Evolutionary conservation across 1,139 yeast species (phyloP), one percentile per base, ranked within the genome.

Genomic region (Suhomyces bolitotheri): DNA sequence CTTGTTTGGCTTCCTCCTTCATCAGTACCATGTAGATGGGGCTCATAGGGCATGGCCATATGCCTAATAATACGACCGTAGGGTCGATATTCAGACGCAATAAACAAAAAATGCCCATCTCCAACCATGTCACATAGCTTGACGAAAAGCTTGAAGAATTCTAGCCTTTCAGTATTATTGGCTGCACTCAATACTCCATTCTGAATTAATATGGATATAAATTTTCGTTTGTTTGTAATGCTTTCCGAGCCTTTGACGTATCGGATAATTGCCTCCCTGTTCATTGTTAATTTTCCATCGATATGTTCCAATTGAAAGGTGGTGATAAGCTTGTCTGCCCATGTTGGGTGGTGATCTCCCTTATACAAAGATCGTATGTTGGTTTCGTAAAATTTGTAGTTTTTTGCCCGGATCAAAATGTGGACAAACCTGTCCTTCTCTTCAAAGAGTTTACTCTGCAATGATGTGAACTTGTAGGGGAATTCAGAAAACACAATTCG

Each of bases 271-370:
- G 35, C 33, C 2, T 39, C 29, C 12, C 34, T 36, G 40, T 56
- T 51, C 30, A 49, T 40, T 9, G 30, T 28, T 1, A 50, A 17
- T 4, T 33, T 21, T 1, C 45, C 54, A 8, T 40, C 22, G 2
- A 32, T 31, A 26, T 43, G 40, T 3, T 45, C 36, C 20, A 62
- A 49, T 36, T 52, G 52, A 22, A 56, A 40, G 2, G 63, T 52
- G 2, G 40, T 33, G 16, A 51, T 51, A 19, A 60, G 36, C 4
- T 35, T 38, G 33, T 63, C 67, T 8, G 56, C 51, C 60, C 60
- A 59, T 6, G 51, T 29, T 4, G 32, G 20, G 7, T 46, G 28
- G 2, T 41, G 22, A 2, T 26, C 10, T 3, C 17, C 14, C 16
- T 13, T 13, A 60, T 61, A n/a, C 23, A 24, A 7, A 53, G 51